phyloP scores from a whole-genome alignment of 495 filamentous ascomycete species.

The Daldinia childiae region DNA sequence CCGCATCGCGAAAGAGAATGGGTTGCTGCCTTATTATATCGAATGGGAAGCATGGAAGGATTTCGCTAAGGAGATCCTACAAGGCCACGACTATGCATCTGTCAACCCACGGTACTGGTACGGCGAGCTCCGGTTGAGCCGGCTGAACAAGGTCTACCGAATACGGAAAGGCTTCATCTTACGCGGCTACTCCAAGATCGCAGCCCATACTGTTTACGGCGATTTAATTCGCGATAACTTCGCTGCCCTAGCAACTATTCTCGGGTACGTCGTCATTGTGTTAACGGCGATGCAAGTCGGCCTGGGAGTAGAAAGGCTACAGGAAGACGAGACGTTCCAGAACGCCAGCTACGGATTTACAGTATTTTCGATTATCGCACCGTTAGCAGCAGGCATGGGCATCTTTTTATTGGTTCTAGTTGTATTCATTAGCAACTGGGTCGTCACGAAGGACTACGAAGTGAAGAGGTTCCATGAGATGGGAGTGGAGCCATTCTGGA shows the following conservation, averaged over 20 bases:
- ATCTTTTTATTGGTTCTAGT: conserved; percentile 37
- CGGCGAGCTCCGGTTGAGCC: conserved; percentile 57
- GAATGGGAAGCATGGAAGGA: conserved; percentile 46
- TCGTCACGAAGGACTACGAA: conserved; percentile 40
- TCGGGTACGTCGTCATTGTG: conserved; percentile 63
- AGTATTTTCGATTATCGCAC: conserved; percentile 58
- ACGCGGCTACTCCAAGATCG: conserved; percentile 45
- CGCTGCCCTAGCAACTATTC: conserved; percentile 52
- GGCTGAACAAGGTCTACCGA: conserved; percentile 52
- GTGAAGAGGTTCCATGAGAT: conserved; percentile 41
- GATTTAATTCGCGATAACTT: conserved; percentile 59
- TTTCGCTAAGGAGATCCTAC: conserved; percentile 37
- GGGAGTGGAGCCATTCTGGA: conserved; percentile 42
- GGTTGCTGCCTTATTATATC: conserved; percentile 50
- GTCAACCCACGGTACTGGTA: conserved; percentile 56
- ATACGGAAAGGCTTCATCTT: conserved; percentile 36
- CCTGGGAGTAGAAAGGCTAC: conserved; percentile 54
- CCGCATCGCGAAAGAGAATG: conserved; percentile 48
- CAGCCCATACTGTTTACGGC: conserved; percentile 39
- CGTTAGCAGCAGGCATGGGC: conserved; percentile 37
- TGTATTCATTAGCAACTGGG: conserved; percentile 43
- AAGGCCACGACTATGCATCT: conserved; percentile 34
- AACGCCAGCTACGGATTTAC: conserved; percentile 62
- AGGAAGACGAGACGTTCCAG: conserved; percentile 54
- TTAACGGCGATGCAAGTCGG: conserved; percentile 70